Evolutionary conservation across 192 early-diverging fungal species (phyloP), one percentile per base, ranked within the genome.

Genomic region (Paraglomus brasilianum): DNA sequence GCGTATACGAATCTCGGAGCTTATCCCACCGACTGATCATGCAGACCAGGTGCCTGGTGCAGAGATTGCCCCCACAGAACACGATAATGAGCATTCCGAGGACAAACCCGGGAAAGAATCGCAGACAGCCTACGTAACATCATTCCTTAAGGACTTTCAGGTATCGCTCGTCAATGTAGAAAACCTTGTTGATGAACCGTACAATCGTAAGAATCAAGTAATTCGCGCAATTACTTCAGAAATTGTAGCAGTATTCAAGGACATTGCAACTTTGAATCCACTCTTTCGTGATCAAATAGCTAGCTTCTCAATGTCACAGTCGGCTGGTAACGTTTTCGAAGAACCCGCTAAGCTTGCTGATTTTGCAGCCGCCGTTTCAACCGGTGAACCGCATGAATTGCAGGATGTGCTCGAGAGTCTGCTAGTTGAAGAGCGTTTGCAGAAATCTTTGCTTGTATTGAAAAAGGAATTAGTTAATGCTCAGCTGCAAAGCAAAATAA

Each of bases 381-480:
- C 89, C 4, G 97, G 95, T 21, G 96, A 97, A 64, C 91, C 95
- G 9, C 77, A 81, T 30, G 95, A 97, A 73, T 82, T 99, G 47
- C 97, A 99, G 80, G 87, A 87, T 53, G 92, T 99, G 11, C 75
- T 99, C 22, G 95, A 97, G 72, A 87, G 87, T 56, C 78, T 95
- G 21, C 86, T 91, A 15, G 87, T 99, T 14, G 92, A 94, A 57
- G 95, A 96, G 58, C 84, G 95, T 11, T 82, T 99, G 56, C 89
- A 94, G 73, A 97, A 95, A 76, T 87, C 95, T 1, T 82, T 99
- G 30, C 81, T 92, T 17, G 93, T 97, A 8, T 79, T 99, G 14
- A 99, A 99, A 81, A 97, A 98, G 81, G 97, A 99, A 78, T 78
- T 99, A 74, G 87, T 93, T 76, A 99, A 99, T 72, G 95, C 94